These are phyloP conservation scores for Allium fistulosum DNA, from an alignment of 106 monocot genomes.

Conservation along the genomic window DNA sequence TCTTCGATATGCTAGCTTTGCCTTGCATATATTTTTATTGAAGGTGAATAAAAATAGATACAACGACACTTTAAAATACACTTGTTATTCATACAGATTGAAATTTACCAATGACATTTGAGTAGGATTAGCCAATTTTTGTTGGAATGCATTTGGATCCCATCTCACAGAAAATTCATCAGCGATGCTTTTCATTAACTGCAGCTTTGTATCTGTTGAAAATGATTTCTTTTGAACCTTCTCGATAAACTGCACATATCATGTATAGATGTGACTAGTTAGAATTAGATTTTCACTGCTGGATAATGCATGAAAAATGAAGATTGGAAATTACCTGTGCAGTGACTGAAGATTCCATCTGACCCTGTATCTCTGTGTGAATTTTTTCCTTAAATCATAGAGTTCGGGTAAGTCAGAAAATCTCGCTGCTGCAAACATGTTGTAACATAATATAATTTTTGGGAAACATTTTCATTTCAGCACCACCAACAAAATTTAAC, in stretches of 20 bases:
- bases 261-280: neutral
- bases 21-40: conserved; percentile 15
- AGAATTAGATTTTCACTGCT: neutral
- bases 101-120: conserved; percentile 38
- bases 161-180: too few relatives aligned
- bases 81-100: too few relatives aligned
- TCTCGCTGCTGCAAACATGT: conserved; percentile 92
- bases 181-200: too few relatives aligned
- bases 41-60: too few relatives aligned
- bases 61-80: too few relatives aligned
- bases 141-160: too few relatives aligned
- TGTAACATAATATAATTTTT: conserved; percentile 64
- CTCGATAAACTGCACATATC: conserved; percentile 44
- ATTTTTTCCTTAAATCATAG: conserved; percentile 47
- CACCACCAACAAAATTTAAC: conserved; percentile 19
- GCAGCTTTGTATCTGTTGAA: conserved; percentile 46
- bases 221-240: conserved; percentile 51
- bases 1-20: conserved; percentile 7
- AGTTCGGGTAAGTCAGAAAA: conserved; percentile 83
- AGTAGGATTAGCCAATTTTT: conserved; percentile 17
- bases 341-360: conserved; percentile 46
- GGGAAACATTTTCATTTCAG: conserved; percentile 57
- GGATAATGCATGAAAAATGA: neutral
- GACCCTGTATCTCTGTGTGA: conserved; percentile 46
- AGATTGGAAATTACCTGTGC: conserved; percentile 34